A percentile compares a stretch with the other conserved stretches of the same genome.
These are phyloP conservation scores for Tubosaeta sp. DNA, from an alignment of 768 basidiomycete genomes.

Conservation along the genomic window DNA sequence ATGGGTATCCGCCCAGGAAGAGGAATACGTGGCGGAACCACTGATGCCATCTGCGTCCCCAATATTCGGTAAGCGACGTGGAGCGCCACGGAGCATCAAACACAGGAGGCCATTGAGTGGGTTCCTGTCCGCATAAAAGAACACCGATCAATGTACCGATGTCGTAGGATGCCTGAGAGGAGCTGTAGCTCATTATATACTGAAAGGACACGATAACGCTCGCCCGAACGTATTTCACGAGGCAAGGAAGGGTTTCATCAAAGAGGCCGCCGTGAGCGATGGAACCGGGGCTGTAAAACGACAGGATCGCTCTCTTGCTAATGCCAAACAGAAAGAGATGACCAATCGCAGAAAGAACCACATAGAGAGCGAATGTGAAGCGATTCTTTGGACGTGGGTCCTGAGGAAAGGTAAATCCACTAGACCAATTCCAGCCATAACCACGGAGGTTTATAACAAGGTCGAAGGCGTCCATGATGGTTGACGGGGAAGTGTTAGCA, in stretches of 20 bases:
- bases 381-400: conserved; percentile 41
- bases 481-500: too few relatives aligned
- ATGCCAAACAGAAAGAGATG: conserved; percentile 42
- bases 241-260: conserved; percentile 27
- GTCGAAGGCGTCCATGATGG: conserved; percentile 42
- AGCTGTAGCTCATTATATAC: conserved; percentile 42
- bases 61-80: conserved; percentile 35
- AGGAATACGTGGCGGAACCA: conserved; percentile 19
- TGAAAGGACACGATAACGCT: conserved; percentile 39
- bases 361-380: conserved; percentile 33
- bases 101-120: conserved; percentile 31
- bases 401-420: conserved; percentile 21
- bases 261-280: conserved; percentile 28
- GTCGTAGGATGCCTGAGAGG: conserved; percentile 37
- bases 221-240: conserved; percentile 33
- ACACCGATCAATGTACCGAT: conserved; percentile 21
- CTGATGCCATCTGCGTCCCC: conserved; percentile 37
- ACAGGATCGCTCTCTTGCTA: conserved; percentile 44
- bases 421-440: conserved; percentile 23
- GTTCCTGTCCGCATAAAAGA: conserved; percentile 25
- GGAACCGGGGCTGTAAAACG: conserved; percentile 22
- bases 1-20: conserved; percentile 23
- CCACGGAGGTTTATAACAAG: conserved; percentile 49
- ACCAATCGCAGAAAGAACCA: conserved; percentile 29
- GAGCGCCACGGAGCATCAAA: conserved; percentile 34